Evolutionary conservation across 2,329 filamentous ascomycete genomes (phyloP), one percentile per base, ranked within the genome.

Genomic region (Xylariaceae sp.): DNA sequence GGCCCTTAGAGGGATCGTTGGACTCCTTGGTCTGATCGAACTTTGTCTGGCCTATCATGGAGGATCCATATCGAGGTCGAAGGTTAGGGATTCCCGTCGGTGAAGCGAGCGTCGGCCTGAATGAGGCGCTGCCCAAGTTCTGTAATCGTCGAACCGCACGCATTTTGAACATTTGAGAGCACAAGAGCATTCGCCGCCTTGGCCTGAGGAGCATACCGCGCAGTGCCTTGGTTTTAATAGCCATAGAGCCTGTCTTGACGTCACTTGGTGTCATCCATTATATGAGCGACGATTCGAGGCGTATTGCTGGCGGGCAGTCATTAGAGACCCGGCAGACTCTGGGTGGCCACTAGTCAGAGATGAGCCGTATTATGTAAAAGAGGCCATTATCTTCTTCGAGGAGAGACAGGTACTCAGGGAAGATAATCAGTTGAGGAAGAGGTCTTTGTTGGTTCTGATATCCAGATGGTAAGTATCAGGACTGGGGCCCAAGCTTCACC

Each of bases 21-120:
- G 51, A 55, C 21, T 58, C 51, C 21, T 57, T 55, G 9, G 56
- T 58, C 16, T 60, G 55, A 13, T 60, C 57, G 16, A 43, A 39
- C 5, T 15, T 42, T 15, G 16, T n/a, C 5, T 43, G 15, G 7
- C 44, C 21, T 9, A 10, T 32, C 10, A 22, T 39, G n/a, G 51
- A 48, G 8, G 43, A 51, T 16, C 7, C 16, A 21, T 40, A 40
- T 10, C 37, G 16, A 40, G 7, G 16, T 21, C 2, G 29, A 36
- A 12, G 5, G n/a, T 26, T 36, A 30, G 13, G 40, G 16, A 26
- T n/a, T 26, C 29, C 26, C 5, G n/a, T 36, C 5, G 29, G 22
- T 9, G 34, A 36, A 21, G 15, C 13, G 29, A 26, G 34, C n/a
- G 19, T 29, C 15, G 15, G 40, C 15, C 30, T 29, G 22, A 6